Evolutionary conservation across 768 basidiomycete genomes (phyloP).

Genomic region (Boletus tomentosulus): DNA sequence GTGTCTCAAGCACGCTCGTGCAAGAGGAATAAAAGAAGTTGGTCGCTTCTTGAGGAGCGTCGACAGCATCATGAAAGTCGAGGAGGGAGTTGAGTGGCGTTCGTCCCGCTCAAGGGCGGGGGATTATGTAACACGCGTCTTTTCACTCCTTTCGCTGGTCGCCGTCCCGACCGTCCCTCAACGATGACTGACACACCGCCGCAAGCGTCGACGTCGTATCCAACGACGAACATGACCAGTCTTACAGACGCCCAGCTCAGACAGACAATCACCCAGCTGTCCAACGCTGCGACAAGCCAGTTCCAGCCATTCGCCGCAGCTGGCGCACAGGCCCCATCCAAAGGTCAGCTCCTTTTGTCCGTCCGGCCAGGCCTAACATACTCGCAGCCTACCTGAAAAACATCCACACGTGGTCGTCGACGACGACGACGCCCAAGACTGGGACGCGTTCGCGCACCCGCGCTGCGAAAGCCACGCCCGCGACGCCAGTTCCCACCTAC

Average conservation of each 20-base stretch:
- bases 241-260: slow-evolving; percentile 63
- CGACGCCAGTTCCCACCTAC: slow-evolving; percentile 33
- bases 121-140: slow-evolving; percentile 28
- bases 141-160: neutral
- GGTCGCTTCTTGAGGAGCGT: slow-evolving; percentile 7
- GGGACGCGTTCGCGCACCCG: slow-evolving; percentile 40
- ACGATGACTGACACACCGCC: slow-evolving; percentile 29
- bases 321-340: slow-evolving; percentile 29
- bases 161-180: neutral
- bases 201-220: slow-evolving; percentile 28
- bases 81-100: neutral
- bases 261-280: slow-evolving; percentile 56
- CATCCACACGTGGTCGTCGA: slow-evolving; percentile 62
- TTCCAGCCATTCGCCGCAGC: slow-evolving; percentile 32
- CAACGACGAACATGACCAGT: slow-evolving; percentile 33
- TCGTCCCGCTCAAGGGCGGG: neutral
- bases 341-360: slow-evolving; percentile 17
- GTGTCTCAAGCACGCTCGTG: slow-evolving; percentile 10
- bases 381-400: slow-evolving; percentile 60
- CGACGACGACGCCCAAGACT: slow-evolving; percentile 45
- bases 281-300: slow-evolving; percentile 36
- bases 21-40: neutral
- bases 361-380: slow-evolving; percentile 14
- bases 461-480: slow-evolving; percentile 37
- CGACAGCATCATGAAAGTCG: slow-evolving; percentile 17